Base-by-base conservation (phyloP, 139 green algal genomes). In the Chlamydomonas sphaeroides region DNA sequence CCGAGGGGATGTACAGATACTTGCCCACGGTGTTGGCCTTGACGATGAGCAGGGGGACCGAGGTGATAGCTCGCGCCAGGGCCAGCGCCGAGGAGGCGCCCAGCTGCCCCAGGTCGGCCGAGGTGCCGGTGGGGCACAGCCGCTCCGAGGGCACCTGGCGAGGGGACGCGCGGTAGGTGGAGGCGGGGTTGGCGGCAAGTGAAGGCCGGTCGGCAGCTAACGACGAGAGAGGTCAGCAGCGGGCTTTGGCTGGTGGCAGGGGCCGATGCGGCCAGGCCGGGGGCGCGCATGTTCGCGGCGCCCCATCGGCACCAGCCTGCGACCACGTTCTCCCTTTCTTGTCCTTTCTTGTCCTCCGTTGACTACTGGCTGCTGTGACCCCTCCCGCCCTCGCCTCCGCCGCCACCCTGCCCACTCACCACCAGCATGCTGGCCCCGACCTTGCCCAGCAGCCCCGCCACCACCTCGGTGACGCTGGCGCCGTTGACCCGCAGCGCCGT, bases 1-100 rank as follows among this genome's bases (percentile, higher is more conserved):
- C 56, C 18, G 20, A 32, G 74, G 74, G 74, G 0, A 80, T 25
- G 39, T 32, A 33, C 20, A 80, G 74, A 59, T 71, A 80, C 59
- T 61, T 70, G 30, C 84, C 84, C 2, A 66, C 30, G 11, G 84
- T 85, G 84, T 88, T 88, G 77, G 56, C 68, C 62, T 88, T 88
- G 49, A 88, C 77, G 18, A 88, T 49, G 15, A 88, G 84, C 39
- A 88, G 66, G 15, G 84, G 84, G 0, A 76, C 25, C 0, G 41
- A 42, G 5, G 57, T 84, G 53, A 80, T 17, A 23, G 63, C 26
- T 25, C 69, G 42, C 25, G 81, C 81, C 36, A 86, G 59, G 32
- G 75, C 74, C 35, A 87, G 67, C 30, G 74, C 80, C 26, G 41
- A 25, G 68, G 25, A 49, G 53, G 26, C 74, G 8, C 45, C 65